Conservation (phyloP, 2,329 filamentous ascomycete genomes). For the Colletotrichum graminicola region DNA sequence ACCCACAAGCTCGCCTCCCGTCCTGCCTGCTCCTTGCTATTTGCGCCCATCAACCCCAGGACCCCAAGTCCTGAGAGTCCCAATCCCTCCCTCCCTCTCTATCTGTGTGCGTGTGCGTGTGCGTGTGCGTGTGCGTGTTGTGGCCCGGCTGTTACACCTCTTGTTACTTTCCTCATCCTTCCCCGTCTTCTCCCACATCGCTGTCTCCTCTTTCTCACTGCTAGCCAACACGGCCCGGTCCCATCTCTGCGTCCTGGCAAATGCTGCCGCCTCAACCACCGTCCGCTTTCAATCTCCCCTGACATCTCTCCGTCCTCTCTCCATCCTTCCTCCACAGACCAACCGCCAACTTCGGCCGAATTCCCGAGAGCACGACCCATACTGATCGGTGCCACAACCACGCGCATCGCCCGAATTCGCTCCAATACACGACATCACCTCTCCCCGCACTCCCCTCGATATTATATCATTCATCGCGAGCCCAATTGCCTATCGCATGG, state of each 20-base stretch:
- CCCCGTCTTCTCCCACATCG: slow-evolving; percentile 12
- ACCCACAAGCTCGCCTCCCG: slow-evolving; percentile 38
- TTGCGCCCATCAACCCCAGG: slow-evolving; percentile 47
- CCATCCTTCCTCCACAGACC: slow-evolving; percentile 35
- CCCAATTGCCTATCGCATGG: slow-evolving; percentile 40
- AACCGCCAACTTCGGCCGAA: slow-evolving; percentile 37
- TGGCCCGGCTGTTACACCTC: slow-evolving; percentile 21
- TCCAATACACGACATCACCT: slow-evolving; percentile 20
- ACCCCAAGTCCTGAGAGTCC: slow-evolving; percentile 39
- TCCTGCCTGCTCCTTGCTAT: slow-evolving; percentile 30
- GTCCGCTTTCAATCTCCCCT: slow-evolving; percentile 34
- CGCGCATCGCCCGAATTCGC: slow-evolving; percentile 30
- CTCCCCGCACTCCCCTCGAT: slow-evolving; percentile 17
- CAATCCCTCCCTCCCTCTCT: slow-evolving; percentile 19
- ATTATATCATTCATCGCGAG: slow-evolving; percentile 10
- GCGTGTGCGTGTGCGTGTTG: not conserved
- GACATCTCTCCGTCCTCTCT: slow-evolving; percentile 22
- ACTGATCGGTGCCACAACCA: slow-evolving; percentile 35
- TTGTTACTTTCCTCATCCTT: slow-evolving; percentile 24
- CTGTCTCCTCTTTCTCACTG: slow-evolving; percentile 4
- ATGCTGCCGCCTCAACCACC: slow-evolving; percentile 39
- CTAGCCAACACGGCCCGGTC: slow-evolving; percentile 34
- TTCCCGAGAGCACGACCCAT: slow-evolving; percentile 35
- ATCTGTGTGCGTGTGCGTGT: too few relatives aligned
- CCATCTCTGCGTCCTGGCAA: slow-evolving; percentile 28